Evolutionary conservation across 1,139 yeast species (phyloP).

Genomic region (Suhomyces bolitotheri): DNA sequence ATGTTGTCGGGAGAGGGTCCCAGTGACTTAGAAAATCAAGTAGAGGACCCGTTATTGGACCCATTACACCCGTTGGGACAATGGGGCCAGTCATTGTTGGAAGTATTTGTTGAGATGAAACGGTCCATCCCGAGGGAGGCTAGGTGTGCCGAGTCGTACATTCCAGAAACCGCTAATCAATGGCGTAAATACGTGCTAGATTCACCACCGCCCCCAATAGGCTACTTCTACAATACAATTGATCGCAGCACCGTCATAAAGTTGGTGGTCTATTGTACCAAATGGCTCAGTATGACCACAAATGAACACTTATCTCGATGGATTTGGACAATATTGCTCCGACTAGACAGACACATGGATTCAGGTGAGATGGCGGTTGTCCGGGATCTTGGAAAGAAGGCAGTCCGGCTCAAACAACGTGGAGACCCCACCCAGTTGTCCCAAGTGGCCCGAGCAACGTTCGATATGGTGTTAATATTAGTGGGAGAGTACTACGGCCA

Average conservation of each 20-base stretch:
- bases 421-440: constrained; percentile 10
- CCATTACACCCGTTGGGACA: too few species aligned
- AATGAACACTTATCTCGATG: constrained; percentile 36
- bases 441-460: constrained; percentile 25
- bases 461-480: constrained; percentile 34
- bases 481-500: constrained; percentile 42
- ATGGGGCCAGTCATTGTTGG: not conserved
- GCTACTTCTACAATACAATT: constrained; percentile 21
- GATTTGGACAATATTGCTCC: constrained; percentile 38
- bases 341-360: constrained; percentile 38
- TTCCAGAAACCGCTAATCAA: constrained; percentile 30
- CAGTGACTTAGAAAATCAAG: too few species aligned
- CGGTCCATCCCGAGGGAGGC: not conserved
- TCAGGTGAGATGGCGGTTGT: constrained; percentile 36
- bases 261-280: constrained; percentile 36
- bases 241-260: constrained; percentile 38
- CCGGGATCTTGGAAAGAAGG: constrained; percentile 44
- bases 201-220: constrained; percentile 31
- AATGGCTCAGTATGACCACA: constrained; percentile 39
- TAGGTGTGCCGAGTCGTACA: constrained; percentile 1
- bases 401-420: constrained; percentile 27
- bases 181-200: constrained; percentile 37
- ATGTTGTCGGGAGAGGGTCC: too few species aligned
- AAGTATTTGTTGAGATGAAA: constrained; percentile 8
- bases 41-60: too few species aligned